Evolutionary conservation across 441 rosid genomes (phyloP).

Genomic region (Populus hybrid): DNA sequence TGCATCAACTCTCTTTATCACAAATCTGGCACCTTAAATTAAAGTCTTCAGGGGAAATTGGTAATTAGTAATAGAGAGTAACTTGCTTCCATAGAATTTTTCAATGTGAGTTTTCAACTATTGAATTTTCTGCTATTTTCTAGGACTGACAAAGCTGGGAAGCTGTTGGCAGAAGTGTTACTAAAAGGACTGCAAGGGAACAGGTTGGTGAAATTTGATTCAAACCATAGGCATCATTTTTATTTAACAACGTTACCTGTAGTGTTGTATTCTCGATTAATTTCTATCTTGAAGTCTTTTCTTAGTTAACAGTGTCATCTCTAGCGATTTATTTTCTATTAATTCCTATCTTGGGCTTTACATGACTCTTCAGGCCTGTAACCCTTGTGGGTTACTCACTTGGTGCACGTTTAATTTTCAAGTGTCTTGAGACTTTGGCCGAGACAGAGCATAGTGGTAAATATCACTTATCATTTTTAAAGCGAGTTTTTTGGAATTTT

Average conservation of each 20-base stretch:
- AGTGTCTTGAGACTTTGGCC: slow-evolving; percentile 71
- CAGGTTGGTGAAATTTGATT: slow-evolving; percentile 42
- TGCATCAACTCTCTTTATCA: not conserved
- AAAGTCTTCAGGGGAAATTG: not conserved
- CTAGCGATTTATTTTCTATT: not conserved
- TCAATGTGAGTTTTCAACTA: not conserved
- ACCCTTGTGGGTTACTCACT: slow-evolving; percentile 92
- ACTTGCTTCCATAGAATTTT: not conserved
- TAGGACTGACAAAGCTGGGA: slow-evolving; percentile 91
- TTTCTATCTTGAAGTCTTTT: not conserved
- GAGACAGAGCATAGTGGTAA: slow-evolving; percentile 70
- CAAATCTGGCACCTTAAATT: not conserved
- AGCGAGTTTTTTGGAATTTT: not conserved
- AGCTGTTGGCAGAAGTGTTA: slow-evolving; percentile 76
- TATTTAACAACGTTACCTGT: not conserved
- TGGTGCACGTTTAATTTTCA: slow-evolving; percentile 87
- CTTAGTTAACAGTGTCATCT: not conserved
- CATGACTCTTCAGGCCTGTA: slow-evolving; percentile 59
- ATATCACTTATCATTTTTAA: not conserved
- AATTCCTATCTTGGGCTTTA: slow-evolving; percentile 15
- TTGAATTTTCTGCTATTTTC: slow-evolving; percentile 21
- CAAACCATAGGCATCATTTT: not conserved
- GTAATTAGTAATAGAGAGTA: not conserved
- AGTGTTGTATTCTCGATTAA: slow-evolving; percentile 1
- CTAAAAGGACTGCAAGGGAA: slow-evolving; percentile 85